A percentile compares a stretch with the other conserved stretches of the same genome.
Evolutionary conservation across 495 filamentous ascomycete species (phyloP).

Genomic region (Aspergillus ellipticus): DNA sequence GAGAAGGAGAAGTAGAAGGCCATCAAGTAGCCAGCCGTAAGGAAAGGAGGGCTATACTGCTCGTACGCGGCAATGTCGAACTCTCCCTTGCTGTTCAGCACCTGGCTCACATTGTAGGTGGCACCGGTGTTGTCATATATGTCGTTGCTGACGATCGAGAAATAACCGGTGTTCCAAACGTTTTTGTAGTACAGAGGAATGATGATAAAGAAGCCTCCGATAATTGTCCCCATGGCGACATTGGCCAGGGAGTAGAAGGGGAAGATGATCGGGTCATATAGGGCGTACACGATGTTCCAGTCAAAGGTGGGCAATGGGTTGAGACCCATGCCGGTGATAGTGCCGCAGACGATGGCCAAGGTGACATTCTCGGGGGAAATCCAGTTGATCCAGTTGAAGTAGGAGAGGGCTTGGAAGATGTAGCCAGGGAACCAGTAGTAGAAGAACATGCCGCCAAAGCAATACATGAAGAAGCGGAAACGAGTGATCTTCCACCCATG

Average conservation of each 20-base stretch:
- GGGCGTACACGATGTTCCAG: slow-evolving; percentile 55
- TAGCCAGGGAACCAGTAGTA: slow-evolving; percentile 46
- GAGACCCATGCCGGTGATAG: slow-evolving; percentile 43
- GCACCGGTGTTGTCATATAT: slow-evolving; percentile 48
- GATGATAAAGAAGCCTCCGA: slow-evolving; percentile 41
- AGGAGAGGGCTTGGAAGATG: not conserved
- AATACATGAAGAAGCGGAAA: slow-evolving; percentile 55
- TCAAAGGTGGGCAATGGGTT: slow-evolving; percentile 53
- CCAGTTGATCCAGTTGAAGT: not conserved
- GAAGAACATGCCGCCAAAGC: slow-evolving; percentile 45
- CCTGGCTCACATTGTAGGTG: slow-evolving; percentile 42
- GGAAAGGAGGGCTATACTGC: slow-evolving; percentile 72
- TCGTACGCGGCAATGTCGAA: slow-evolving; percentile 68
- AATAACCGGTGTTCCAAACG: slow-evolving; percentile 32
- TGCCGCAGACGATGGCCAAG: slow-evolving; percentile 46
- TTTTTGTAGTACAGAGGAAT: slow-evolving; percentile 27
- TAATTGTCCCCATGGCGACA: slow-evolving; percentile 39
- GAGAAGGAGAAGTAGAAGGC: not conserved
- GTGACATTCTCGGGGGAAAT: slow-evolving; percentile 31
- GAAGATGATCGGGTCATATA: slow-evolving; percentile 55
- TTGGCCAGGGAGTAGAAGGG: slow-evolving; percentile 54
- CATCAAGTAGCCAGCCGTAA: slow-evolving; percentile 56
- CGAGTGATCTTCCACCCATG: slow-evolving; percentile 41
- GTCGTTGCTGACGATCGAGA: slow-evolving; percentile 41
- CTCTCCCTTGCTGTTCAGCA: slow-evolving; percentile 49